Conservation (phyloP, 768 basidiomycete genomes). For the Leccinum subtestaceum region DNA sequence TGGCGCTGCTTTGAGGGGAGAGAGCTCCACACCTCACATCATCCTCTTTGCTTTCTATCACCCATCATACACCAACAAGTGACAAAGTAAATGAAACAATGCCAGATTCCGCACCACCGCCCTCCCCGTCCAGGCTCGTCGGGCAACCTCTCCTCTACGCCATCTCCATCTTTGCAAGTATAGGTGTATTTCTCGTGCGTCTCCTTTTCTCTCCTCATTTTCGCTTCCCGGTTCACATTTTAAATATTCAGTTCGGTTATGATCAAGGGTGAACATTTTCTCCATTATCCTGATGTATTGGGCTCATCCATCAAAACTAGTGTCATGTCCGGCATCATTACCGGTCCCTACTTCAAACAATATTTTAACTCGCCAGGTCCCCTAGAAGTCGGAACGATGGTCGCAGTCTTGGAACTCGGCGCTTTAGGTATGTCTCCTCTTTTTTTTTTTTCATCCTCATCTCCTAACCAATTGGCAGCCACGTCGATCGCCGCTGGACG, state of each 20-base stretch:
- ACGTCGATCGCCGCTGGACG: constrained; percentile 87
- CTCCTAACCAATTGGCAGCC: constrained; percentile 40
- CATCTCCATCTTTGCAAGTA: constrained; percentile 76
- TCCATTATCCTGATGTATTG: constrained; percentile 4
- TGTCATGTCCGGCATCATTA: constrained; percentile 92
- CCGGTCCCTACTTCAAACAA: constrained; percentile 74
- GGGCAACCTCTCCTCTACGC: constrained; percentile 77
- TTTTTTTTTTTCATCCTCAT: background rate
- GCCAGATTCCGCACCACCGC: constrained; percentile 34
- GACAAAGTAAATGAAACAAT: constrained; percentile 50
- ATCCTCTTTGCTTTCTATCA: constrained; percentile 11
- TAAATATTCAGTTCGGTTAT: constrained; percentile 64
- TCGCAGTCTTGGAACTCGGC: constrained; percentile 91
- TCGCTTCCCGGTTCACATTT: constrained; percentile 1
- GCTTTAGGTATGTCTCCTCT: constrained; percentile 64
- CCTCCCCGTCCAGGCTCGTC: constrained; percentile 55
- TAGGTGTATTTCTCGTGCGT: constrained; percentile 82
- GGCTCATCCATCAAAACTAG: constrained; percentile 35
- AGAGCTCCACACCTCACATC: constrained; percentile 12
- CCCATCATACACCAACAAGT: constrained; percentile 9
- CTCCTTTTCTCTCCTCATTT: background rate
- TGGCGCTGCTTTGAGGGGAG: constrained; percentile 17
- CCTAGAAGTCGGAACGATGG: constrained; percentile 86
- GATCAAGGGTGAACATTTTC: constrained; percentile 66
- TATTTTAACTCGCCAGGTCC: constrained; percentile 80